Conservation (phyloP, 1,284 basidiomycete genomes). For the Puccinia hordei region DNA sequence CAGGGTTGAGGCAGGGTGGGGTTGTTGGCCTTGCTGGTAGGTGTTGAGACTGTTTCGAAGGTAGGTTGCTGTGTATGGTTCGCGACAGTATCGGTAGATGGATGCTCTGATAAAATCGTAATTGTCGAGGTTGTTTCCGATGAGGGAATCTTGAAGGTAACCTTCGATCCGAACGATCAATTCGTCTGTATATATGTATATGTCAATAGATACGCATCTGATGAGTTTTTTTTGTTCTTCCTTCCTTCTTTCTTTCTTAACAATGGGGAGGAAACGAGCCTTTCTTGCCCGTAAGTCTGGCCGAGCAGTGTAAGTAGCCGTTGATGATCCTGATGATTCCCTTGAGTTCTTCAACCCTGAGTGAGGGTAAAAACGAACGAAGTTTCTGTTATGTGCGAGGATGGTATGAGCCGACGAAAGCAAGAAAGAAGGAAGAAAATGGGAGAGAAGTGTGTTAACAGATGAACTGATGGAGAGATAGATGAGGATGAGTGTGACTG, state of each 20-base stretch:
- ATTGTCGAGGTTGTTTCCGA: neutral
- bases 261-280: neutral
- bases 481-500: no score
- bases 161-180: slow-evolving; percentile 19
- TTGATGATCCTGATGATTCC: slow-evolving; percentile 38
- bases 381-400: slow-evolving; percentile 17
- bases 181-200: slow-evolving; percentile 1
- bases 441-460: neutral
- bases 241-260: neutral
- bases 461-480: no score
- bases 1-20: neutral
- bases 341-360: slow-evolving; percentile 40
- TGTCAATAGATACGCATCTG: neutral
- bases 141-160: slow-evolving; percentile 19
- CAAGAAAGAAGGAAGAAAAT: neutral
- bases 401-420: neutral
- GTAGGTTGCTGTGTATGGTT: neutral
- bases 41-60: neutral
- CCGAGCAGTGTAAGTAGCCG: neutral
- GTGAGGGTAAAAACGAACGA: slow-evolving; percentile 18
- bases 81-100: slow-evolving; percentile 18
- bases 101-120: slow-evolving; percentile 25
- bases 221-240: neutral
- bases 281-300: slow-evolving; percentile 37
- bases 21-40: slow-evolving; percentile 2